Base-by-base conservation (phyloP, 2,329 filamentous ascomycete species). In the Fusarium paranaense region DNA sequence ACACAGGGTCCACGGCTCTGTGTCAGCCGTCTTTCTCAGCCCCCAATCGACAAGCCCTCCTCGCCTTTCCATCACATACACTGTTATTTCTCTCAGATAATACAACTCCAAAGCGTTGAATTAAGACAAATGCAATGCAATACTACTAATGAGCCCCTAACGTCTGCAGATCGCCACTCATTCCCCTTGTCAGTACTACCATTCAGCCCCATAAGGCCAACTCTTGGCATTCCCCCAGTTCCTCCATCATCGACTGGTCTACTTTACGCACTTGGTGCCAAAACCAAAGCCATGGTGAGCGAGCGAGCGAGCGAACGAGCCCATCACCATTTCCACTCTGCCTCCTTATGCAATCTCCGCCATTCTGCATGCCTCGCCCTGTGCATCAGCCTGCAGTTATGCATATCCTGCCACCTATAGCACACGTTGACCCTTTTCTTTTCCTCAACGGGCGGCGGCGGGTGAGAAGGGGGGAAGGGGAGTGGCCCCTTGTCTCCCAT, bases 1-100 rank as follows among this genome's bases (percentile, higher is more conserved):
- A 42, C 57, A 42, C 62, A 65, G 67, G 67, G 71, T 68, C 63
- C 71, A 74, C 61, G 57, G 64, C 30, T 52, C 25, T 68, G 64
- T 74, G 52, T 72, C 63, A 72, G 63, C 67, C 62, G 25, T 58
- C 30, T 11, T 68, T 68, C 40, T 73, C 70, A 73, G 67, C 67
- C 50, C 22, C 32, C 56, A 35, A 37, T 25, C 25, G 47, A 52
- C 47, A 52, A 52, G 47, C 47, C 25, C 25, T 52, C 25, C 10
- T 50, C 25, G 13, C 45, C 16, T 30, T 25, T 50, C 30, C 25
- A 52, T 52, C 47, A 52, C 47, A 52, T 52, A 52, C 45, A 52
- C 22, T 52, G 4, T n/a, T 52, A 7, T 30, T 30, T 52, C 18
- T 25, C 20, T 47, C 54, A 58, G 4, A 22, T 25, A 35, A 25